Conservation (phyloP, 2,329 filamentous ascomycete genomes). For the Clarireedia monteithiana region DNA sequence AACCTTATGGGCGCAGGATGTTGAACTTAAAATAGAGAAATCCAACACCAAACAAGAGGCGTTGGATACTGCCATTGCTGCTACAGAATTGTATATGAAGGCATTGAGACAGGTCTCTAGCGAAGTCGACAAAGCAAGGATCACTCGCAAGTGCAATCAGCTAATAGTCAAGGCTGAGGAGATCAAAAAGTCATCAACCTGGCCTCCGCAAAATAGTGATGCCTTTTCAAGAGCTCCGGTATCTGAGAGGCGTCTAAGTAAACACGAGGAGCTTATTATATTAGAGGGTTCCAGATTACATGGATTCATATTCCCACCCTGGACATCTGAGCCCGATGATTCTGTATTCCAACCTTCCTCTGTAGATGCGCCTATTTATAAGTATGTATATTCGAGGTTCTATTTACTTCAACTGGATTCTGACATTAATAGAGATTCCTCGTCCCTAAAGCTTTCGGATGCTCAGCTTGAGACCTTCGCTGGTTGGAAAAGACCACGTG, state of each 20-base stretch:
- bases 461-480: constrained; percentile 69
- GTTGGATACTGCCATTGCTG: constrained; percentile 65
- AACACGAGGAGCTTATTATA: constrained; percentile 68
- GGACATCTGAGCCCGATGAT: constrained; percentile 56
- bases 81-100: constrained; percentile 75
- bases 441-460: constrained; percentile 63
- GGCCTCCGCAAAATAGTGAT: constrained; percentile 17
- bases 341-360: constrained; percentile 50
- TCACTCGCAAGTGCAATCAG: constrained; percentile 61
- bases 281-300: constrained; percentile 73
- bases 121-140: constrained; percentile 54
- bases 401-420: neutral
- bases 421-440: constrained; percentile 51
- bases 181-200: constrained; percentile 49
- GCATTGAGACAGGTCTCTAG: constrained; percentile 56
- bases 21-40: constrained; percentile 43
- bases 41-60: constrained; percentile 53
- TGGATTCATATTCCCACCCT: constrained; percentile 76
- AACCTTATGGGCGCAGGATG: constrained; percentile 35
- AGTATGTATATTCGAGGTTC: constrained; percentile 34
- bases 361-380: constrained; percentile 46
- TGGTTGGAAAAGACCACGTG: constrained; percentile 71
- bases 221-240: constrained; percentile 29
- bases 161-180: constrained; percentile 66
- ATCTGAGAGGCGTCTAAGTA: constrained; percentile 54